phyloP scores from a whole-genome alignment of 164 flowering plant genomes.

The Santalum album region DNA sequence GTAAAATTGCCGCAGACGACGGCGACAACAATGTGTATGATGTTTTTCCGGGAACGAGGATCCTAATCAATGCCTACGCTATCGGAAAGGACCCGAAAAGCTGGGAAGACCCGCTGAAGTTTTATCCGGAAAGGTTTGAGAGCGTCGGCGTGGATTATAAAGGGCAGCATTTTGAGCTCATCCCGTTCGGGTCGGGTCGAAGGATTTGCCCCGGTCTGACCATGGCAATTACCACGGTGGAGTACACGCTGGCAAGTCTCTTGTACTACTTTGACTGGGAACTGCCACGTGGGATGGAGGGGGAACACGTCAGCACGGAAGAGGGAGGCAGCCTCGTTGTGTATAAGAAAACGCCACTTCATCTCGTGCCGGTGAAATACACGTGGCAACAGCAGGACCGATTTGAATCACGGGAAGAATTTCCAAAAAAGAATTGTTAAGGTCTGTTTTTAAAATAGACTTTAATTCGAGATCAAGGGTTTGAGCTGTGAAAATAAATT shows the following conservation, averaged over 20 bases:
- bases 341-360: too few species aligned
- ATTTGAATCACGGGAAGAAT: too few species aligned
- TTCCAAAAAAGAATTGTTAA: too few species aligned
- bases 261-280: slow-evolving; percentile 4
- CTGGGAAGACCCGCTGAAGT: slow-evolving; percentile 2
- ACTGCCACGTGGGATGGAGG: neutral
- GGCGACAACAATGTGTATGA: neutral
- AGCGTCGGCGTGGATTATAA: neutral
- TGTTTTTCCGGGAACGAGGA: neutral
- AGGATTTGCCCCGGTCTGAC: neutral
- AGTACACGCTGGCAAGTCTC: neutral
- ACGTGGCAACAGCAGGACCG: too few species aligned
- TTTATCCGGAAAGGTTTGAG: slow-evolving; percentile 2
- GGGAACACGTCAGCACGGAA: neutral
- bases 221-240: neutral
- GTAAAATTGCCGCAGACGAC: neutral
- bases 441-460: too few species aligned
- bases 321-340: neutral
- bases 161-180: neutral
- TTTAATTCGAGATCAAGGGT: too few species aligned
- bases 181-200: neutral
- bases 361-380: too few species aligned
- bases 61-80: neutral
- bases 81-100: slow-evolving; percentile 5
- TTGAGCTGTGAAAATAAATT: too few species aligned